phyloP scores from a whole-genome alignment of 192 early-diverging fungal genomes.

The Coemansia sp. region DNA sequence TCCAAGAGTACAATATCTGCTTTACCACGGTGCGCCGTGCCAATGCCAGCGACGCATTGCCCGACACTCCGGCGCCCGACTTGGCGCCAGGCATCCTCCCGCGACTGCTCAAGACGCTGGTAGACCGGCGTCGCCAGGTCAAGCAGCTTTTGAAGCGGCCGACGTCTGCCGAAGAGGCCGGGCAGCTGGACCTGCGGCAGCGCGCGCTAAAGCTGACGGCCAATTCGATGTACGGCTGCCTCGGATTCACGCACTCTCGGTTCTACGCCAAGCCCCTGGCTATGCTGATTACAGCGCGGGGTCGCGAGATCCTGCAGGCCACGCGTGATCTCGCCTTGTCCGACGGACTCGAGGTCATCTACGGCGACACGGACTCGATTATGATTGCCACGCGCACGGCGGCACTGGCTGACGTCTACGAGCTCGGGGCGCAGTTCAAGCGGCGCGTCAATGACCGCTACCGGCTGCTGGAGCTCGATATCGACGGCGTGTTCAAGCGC shows the following conservation, averaged over 20 bases:
- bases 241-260: conserved; percentile 89
- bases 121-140: conserved; percentile 87
- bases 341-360: conserved; percentile 91
- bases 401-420: conserved; percentile 71
- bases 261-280: conserved; percentile 98
- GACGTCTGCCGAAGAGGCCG: conserved; percentile 57
- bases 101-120: conserved; percentile 81
- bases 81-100: conserved; percentile 82
- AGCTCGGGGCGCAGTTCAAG: conserved; percentile 83
- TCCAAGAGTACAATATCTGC: conserved; percentile 99
- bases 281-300: conserved; percentile 94
- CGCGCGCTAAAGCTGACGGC: conserved; percentile 95
- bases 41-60: conserved; percentile 59
- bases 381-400: conserved; percentile 92
- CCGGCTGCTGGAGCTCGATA: conserved; percentile 94
- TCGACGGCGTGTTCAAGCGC: conserved; percentile 90
- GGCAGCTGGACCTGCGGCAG: conserved; percentile 91
- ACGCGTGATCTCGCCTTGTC: conserved; percentile 85
- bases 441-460: conserved; percentile 90
- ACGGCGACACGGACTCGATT: conserved; percentile 99
- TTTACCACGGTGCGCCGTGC: conserved; percentile 91
- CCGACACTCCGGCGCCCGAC: conserved; percentile 75
- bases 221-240: conserved; percentile 99
- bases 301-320: conserved; percentile 93
- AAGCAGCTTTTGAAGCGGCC: conserved; percentile 88